Evolutionary conservation across 495 filamentous ascomycete genomes (phyloP).

Genomic region (Cryomyces minteri): DNA sequence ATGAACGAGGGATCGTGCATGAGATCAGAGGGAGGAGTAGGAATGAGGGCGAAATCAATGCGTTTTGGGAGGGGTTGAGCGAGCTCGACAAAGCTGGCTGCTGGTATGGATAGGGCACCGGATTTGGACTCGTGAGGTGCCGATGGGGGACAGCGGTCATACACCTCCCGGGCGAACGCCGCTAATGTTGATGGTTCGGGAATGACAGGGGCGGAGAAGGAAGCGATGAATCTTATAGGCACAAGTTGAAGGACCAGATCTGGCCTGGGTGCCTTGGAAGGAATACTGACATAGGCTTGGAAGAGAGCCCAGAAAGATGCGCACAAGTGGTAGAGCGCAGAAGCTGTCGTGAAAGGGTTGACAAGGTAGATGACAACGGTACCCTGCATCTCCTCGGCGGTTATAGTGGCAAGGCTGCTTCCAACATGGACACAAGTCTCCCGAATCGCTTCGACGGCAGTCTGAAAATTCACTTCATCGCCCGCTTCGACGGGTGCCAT

Average conservation of each 20-base stretch:
- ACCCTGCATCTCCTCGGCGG: constrained; percentile 1
- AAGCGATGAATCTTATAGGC: constrained; percentile 50
- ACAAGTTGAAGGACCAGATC: constrained; percentile 75
- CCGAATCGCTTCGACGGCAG: constrained; percentile 5
- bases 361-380: constrained; percentile 69
- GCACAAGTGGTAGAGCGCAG: constrained; percentile 56
- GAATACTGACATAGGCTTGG: constrained; percentile 43
- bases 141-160: constrained; percentile 58
- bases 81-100: constrained; percentile 57
- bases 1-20: constrained; percentile 71
- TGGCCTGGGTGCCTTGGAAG: constrained; percentile 25
- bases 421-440: background rate
- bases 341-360: constrained; percentile 48
- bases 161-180: constrained; percentile 64
- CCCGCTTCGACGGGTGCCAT: constrained; percentile 34
- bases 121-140: constrained; percentile 14
- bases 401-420: too few relatives aligned
- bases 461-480: background rate
- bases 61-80: constrained; percentile 49
- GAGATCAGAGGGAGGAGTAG: constrained; percentile 47
- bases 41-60: constrained; percentile 62
- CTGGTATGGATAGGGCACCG: constrained; percentile 23
- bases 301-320: constrained; percentile 59
- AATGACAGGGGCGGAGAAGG: constrained; percentile 43
- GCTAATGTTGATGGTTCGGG: constrained; percentile 46